phyloP scores from a whole-genome alignment of 805 yeast species.

The Zygosaccharomyces siamensis region DNA sequence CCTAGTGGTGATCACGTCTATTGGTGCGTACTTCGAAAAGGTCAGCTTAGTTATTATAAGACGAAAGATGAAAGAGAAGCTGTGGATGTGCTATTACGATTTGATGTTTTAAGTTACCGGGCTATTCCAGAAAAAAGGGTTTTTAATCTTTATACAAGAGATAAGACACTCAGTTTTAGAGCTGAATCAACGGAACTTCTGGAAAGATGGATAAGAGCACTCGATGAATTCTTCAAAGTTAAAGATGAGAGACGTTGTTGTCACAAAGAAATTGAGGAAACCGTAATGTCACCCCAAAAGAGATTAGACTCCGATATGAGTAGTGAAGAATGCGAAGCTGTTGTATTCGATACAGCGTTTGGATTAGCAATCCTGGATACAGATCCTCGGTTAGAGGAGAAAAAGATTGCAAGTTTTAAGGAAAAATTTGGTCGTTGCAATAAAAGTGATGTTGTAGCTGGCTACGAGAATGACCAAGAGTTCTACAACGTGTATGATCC shows the following conservation, averaged over 20 bases:
- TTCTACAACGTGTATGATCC: constrained; percentile 22
- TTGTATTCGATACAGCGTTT: constrained; percentile 3
- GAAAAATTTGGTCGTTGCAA: background rate
- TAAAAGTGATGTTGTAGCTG: background rate
- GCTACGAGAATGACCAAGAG: constrained; percentile 14
- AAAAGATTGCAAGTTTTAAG: background rate
- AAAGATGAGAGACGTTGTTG: background rate
- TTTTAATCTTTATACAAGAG: constrained; percentile 18
- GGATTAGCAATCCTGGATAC: constrained; percentile 4
- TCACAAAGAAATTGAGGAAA: background rate
- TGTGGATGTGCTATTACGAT: constrained; percentile 18
- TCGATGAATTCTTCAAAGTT: constrained; percentile 12
- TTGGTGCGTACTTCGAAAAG: constrained; percentile 25
- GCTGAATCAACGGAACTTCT: constrained; percentile 6
- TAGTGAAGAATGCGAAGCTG: constrained; percentile 8
- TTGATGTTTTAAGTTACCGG: constrained; percentile 15
- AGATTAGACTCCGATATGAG: background rate
- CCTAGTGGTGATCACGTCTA: constrained; percentile 9
- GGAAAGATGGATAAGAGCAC: constrained; percentile 13
- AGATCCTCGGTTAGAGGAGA: background rate
- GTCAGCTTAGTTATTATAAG: constrained; percentile 26
- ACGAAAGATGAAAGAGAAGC: constrained; percentile 23
- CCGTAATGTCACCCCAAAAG: background rate
- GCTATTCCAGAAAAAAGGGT: constrained; percentile 7
- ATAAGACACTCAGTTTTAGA: constrained; percentile 16